These are phyloP conservation scores for Backusella circina DNA, from an alignment of 192 early-diverging fungal species.

Conservation along the genomic window DNA sequence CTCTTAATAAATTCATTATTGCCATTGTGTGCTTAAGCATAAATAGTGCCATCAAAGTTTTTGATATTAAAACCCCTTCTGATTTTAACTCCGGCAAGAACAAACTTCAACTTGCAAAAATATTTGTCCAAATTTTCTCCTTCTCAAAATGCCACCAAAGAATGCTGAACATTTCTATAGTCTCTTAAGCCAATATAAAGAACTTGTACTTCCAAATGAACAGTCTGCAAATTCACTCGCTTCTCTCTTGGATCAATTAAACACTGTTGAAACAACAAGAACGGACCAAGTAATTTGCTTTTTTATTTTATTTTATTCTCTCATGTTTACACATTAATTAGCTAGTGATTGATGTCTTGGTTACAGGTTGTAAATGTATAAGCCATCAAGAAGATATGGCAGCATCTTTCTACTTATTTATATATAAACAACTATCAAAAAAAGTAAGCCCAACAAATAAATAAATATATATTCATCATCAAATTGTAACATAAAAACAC, in stretches of 20 bases:
- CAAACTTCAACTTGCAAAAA: background rate
- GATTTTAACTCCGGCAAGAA: background rate
- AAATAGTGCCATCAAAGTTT: too few relatives aligned
- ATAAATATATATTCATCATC: background rate
- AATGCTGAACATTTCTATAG: background rate
- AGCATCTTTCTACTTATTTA: constrained; percentile 26
- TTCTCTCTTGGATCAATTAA: background rate
- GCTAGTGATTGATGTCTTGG: constrained; percentile 26
- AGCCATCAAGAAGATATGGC: background rate
- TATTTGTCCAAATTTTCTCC: background rate
- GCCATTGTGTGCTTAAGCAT: too few relatives aligned
- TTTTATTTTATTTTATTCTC: background rate
- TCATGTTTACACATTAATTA: constrained; percentile 1
- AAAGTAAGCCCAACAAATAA: constrained; percentile 20
- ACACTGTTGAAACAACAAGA: background rate
- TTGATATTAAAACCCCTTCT: too few relatives aligned
- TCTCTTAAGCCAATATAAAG: background rate
- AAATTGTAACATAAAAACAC: background rate
- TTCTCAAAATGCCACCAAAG: background rate
- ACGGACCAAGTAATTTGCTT: background rate
- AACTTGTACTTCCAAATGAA: background rate
- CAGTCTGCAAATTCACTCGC: background rate
- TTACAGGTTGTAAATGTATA: constrained; percentile 20
- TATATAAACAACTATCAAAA: constrained; percentile 30
- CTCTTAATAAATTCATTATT: too few relatives aligned